Evolutionary conservation across 2,329 filamentous ascomycete genomes (phyloP).

Genomic region (Nothophaeocryptopus gaeumannii): DNA sequence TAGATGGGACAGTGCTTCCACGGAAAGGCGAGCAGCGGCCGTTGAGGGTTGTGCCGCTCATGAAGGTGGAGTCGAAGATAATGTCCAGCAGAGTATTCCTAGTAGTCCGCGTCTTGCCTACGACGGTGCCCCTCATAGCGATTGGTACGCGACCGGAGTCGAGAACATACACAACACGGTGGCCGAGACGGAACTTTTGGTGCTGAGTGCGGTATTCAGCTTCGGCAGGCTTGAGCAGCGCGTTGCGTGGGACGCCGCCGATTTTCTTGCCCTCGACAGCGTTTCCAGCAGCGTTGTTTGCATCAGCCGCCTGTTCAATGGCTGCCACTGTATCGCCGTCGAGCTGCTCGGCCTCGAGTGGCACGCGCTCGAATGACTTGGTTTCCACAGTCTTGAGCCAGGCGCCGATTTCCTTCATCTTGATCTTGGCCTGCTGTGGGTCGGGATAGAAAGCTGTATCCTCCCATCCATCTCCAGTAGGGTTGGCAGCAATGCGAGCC

Average conservation of each 20-base stretch:
- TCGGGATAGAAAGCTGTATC: slow-evolving; percentile 84
- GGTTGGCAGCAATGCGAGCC: slow-evolving; percentile 78
- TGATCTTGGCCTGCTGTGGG: slow-evolving; percentile 66
- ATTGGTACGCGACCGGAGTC: slow-evolving; percentile 94
- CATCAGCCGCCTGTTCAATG: slow-evolving; percentile 74
- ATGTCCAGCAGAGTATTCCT: slow-evolving; percentile 82
- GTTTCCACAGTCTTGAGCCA: slow-evolving; percentile 92
- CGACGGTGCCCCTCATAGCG: slow-evolving; percentile 85
- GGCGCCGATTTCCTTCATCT: slow-evolving; percentile 87
- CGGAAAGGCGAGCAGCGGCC: slow-evolving; percentile 90
- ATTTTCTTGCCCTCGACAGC: slow-evolving; percentile 64
- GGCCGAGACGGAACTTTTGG: slow-evolving; percentile 79
- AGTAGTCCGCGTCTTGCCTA: slow-evolving; percentile 85
- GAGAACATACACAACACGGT: slow-evolving; percentile 88
- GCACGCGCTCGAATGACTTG: slow-evolving; percentile 91
- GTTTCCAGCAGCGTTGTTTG: slow-evolving; percentile 52
- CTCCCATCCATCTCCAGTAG: slow-evolving; percentile 76
- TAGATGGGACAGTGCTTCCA: slow-evolving; percentile 83
- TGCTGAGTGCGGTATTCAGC: slow-evolving; percentile 88
- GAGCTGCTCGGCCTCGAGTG: slow-evolving; percentile 91
- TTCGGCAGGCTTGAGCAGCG: slow-evolving; percentile 87
- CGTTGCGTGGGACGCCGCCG: slow-evolving; percentile 77
- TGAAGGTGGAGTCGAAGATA: slow-evolving; percentile 91
- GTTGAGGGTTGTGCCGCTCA: slow-evolving; percentile 91
- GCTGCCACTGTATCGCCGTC: slow-evolving; percentile 83